Evolutionary conservation across 495 filamentous ascomycete species (phyloP), one percentile per base, ranked within the genome.

Genomic region (Pseudotulostoma volvatum): DNA sequence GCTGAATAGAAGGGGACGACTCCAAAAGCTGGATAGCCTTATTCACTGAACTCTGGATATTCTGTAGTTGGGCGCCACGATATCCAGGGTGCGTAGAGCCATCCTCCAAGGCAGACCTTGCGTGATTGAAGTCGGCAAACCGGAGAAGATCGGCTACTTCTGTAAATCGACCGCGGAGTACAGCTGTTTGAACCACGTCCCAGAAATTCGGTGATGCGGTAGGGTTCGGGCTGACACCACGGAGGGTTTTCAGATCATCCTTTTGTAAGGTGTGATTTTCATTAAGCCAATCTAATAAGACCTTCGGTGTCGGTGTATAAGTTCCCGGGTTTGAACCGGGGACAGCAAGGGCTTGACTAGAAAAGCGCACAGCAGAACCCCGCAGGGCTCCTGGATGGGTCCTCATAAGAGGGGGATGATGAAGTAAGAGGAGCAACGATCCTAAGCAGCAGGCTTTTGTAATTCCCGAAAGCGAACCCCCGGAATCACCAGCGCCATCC

Each of bases 231-330:
- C 70, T 61, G 39, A 76, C 54, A 17, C 64, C 63, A 42, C 69
- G 59, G 28, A 93, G 59, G 9, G 74, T 57, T 30, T 71, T 60
- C 2, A 80, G 47, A 42, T 80, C 77, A 33, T 66, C 59, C 15
- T 56, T 55, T 43, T 74, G 76, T 18, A 77, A 60, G 34, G 74
- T 67, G 49, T 88, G 77, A 46, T 79, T 68, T 2, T 64, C 63
- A 37, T 82, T 66, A 28, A 92, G 62, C 85, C 85, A 95, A 42
- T 79, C 68, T 16, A 92, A 66, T 11, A 95, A 61, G 19, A 84
- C 64, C 44, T 76, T 74, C 9, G 86, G 82, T 4, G 88, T 58
- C 4, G 81, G 68, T 15, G 44, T 55, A 14, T 57, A 51, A 9
- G 59, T 57, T 34, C 56, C 58, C 4, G 61, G 56, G 20, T 65